Evolutionary conservation across 768 basidiomycete genomes (phyloP), one percentile per base, ranked within the genome.

Genomic region (Serendipita sp.): DNA sequence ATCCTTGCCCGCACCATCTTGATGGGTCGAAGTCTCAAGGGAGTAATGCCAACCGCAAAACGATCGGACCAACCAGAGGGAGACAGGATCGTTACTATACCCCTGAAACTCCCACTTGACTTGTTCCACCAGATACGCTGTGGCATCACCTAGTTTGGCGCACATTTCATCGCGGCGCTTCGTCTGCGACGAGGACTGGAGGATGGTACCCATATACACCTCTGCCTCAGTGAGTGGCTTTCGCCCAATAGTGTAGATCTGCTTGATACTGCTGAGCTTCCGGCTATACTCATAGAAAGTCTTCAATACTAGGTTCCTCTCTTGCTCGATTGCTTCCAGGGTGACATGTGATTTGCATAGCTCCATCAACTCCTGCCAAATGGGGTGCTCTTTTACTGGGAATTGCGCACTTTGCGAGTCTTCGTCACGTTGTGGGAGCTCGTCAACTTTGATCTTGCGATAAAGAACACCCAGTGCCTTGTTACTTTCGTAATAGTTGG

Each of bases 391-490:
- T 10, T 27, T n/a, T 10, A n/a, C 16, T 23, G 18, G 23, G 34
- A 60, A 50, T 8, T 8, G n/a, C n/a, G 8, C 18, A 16, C 29
- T 31, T 18, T 50, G 29, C 6, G 34, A 10, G 31, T 27, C 34
- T 31, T 60, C 1, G 27, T 4, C 11, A 3, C 55, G 55, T n/a
- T 50, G 18, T 6, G 48, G 48, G 8, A 50, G 18, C 5, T 50
- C 48, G 8, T 10, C n/a, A 11, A 62, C 45, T n/a, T 50, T 34
- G 23, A 67, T 52, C 5, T 16, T 40, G 45, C 66, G 58, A 52
- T 58, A 67, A 18, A 67, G 66, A 18, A 40, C 40, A 2, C 66
- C 66, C 18, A 67, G 66, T 5, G 64, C 66, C n/a, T 43, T 63
- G 33, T 31, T 23, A 8, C 23, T 27, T 34, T 60, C 55, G 27